These are phyloP conservation scores for Byssochlamys sp. DNA, from an alignment of 2,329 filamentous ascomycete species.

Conservation along the genomic window DNA sequence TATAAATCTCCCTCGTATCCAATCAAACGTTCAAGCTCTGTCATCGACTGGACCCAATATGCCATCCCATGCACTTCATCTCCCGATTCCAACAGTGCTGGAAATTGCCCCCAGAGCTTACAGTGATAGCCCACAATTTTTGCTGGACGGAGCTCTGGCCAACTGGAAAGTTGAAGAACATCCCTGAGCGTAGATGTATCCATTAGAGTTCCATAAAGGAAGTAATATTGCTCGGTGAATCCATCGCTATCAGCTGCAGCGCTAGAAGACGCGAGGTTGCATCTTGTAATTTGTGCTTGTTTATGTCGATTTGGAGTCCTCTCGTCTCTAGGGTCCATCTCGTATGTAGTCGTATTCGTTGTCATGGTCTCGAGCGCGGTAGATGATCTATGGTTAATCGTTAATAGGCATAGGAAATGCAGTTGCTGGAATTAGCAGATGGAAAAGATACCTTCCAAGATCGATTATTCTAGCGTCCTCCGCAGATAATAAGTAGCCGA, in stretches of 20 bases:
- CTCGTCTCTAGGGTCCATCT: background rate
- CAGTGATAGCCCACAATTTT: conserved; percentile 3
- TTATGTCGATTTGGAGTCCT: background rate
- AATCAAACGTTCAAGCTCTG: background rate
- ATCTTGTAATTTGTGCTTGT: background rate
- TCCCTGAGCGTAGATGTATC: conserved; percentile 9
- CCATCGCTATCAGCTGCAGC: background rate
- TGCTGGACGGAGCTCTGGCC: background rate
- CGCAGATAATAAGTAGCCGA: too few relatives aligned
- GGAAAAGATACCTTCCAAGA: background rate
- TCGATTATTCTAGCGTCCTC: too few relatives aligned
- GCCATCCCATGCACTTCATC: conserved; percentile 2
- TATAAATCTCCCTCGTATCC: conserved; percentile 3
- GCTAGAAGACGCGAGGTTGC: background rate
- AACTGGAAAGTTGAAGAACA: conserved; percentile 1
- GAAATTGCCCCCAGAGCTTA: conserved; percentile 7
- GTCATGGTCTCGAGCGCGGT: background rate
- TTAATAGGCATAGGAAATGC: background rate
- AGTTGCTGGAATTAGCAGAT: background rate
- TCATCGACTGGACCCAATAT: conserved; percentile 2
- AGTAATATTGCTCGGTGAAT: conserved; percentile 10
- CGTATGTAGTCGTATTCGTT: background rate
- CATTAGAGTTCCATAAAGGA: conserved; percentile 21
- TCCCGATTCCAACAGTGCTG: conserved; percentile 4
- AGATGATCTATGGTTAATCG: background rate